These are phyloP conservation scores for Ustulina deusta DNA, from an alignment of 2,329 filamentous ascomycete species.

Conservation along the genomic window DNA sequence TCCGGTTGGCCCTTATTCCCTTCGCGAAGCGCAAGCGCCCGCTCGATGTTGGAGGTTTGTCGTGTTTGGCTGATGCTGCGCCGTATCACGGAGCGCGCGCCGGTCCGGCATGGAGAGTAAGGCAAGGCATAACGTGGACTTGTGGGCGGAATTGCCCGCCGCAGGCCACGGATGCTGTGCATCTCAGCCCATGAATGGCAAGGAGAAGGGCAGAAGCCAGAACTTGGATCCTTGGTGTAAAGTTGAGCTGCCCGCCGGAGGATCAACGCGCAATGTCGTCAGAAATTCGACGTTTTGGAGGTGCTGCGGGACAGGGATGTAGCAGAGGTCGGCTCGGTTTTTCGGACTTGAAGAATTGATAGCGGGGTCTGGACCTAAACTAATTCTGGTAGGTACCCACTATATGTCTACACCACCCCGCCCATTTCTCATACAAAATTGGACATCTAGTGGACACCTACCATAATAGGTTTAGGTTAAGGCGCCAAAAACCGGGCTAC, in stretches of 20 bases:
- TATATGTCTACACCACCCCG: neutral
- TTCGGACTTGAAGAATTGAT: too few species aligned
- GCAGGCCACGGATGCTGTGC: slow-evolving; percentile 47
- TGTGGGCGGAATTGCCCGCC: slow-evolving; percentile 42
- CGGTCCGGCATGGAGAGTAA: slow-evolving; percentile 16
- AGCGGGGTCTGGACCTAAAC: too few species aligned
- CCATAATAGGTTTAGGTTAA: too few species aligned
- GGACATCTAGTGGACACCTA: too few species aligned
- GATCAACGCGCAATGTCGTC: slow-evolving; percentile 29
- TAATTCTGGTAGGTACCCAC: neutral
- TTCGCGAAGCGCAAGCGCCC: neutral
- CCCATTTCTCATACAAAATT: too few species aligned
- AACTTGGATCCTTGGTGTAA: slow-evolving; percentile 3
- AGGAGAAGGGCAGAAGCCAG: slow-evolving; percentile 25
- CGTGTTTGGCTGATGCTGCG: slow-evolving; percentile 9
- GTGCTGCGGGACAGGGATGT: slow-evolving; percentile 10
- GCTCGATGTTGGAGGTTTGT: neutral
- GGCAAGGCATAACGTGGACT: slow-evolving; percentile 35
- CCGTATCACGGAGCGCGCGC: slow-evolving; percentile 19
- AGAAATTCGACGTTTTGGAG: slow-evolving; percentile 28
- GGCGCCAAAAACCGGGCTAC: too few species aligned
- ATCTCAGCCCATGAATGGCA: slow-evolving; percentile 50
- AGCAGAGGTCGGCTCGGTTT: neutral
- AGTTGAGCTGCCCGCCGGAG: neutral
- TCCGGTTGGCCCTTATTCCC: neutral